Conservation (phyloP, 805 yeast species). For the Kuraishia piskuri region DNA sequence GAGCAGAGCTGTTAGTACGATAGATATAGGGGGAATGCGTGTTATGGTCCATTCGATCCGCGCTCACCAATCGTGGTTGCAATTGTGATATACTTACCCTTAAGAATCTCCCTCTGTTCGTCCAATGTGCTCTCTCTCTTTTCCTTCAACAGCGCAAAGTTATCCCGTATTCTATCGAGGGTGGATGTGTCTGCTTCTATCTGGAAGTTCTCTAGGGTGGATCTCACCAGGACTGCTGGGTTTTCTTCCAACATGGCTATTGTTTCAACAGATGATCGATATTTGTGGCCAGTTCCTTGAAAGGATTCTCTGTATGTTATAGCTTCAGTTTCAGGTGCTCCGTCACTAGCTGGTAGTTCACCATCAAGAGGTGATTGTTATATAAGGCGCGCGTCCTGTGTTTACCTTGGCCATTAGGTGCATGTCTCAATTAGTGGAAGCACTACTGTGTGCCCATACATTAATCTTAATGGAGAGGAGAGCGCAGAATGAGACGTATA, state of each 20-base stretch:
- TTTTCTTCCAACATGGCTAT: not conserved
- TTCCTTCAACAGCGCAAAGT: slow-evolving; percentile 20
- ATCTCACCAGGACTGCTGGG: slow-evolving; percentile 24
- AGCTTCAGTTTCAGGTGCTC: too few relatives aligned
- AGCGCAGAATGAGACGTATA: too few relatives aligned
- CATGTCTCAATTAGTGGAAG: not conserved
- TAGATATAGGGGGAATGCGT: not conserved
- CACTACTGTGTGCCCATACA: not conserved
- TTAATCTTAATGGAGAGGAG: too few relatives aligned
- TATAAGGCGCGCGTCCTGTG: not conserved
- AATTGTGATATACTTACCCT: slow-evolving; percentile 5
- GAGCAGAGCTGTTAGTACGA: not conserved
- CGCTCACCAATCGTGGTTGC: too few relatives aligned
- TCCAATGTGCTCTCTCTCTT: slow-evolving; percentile 20
- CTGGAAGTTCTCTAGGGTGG: slow-evolving; percentile 39
- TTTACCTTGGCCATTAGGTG: not conserved
- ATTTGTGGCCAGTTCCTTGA: too few relatives aligned
- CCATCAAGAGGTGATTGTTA: not conserved
- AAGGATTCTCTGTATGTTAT: too few relatives aligned
- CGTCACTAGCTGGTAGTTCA: not conserved
- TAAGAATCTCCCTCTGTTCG: slow-evolving; percentile 12
- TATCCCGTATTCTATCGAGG: slow-evolving; percentile 33
- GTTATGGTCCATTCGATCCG: not conserved
- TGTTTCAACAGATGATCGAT: not conserved
- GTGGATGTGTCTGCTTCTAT: slow-evolving; percentile 41